Evolutionary conservation across 129 eudicot genomes (phyloP), one percentile per base, ranked within the genome.

Genomic region (Flaveria robusta): DNA sequence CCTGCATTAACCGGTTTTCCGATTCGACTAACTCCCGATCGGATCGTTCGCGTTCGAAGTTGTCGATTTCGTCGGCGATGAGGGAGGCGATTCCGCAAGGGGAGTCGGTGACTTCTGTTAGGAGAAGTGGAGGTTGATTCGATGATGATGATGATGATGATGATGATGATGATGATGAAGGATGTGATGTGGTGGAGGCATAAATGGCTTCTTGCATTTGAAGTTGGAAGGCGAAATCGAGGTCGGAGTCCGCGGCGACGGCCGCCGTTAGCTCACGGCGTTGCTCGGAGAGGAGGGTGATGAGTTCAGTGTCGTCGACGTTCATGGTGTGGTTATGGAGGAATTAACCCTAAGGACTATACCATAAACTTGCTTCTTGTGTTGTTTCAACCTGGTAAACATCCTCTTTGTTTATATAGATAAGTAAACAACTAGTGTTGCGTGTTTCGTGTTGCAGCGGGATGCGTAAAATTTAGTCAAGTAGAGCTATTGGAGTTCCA

Each of bases 181-280:
- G 71, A 10, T 87, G 70, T 1, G 87, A 39, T 31, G 65, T 18
- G 19, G 72, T 51, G 49, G 96, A 87, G 66, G 66, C 87, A 39
- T 62, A 50, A 7, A 87, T 60, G 10, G 88, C 95, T 68, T 91
- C 97, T 72, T 88, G 81, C 75, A 91, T 27, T 76, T 91, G 97
- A 59, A 91, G 95, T 31, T 85, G 87, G 75, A 85, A 91, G 24
- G 95, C 97, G 67, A 71, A 75, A 39, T 80, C 85, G 64, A 85
- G 84, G 81, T 89, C 96, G 76, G 84, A 60, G 10, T 89, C 89
- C 69, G 74, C 55, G 72, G 88, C 47, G 6, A 81, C 58, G 23
- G 88, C 88, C 45, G 73, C 83, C 81, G 79, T 73, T 39, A 83
- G 86, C 45, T 82, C 87, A 37, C 83, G 83, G 63, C 87, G 88